Conservation (phyloP, 2,329 filamentous ascomycete genomes). For the Capronia americana region DNA sequence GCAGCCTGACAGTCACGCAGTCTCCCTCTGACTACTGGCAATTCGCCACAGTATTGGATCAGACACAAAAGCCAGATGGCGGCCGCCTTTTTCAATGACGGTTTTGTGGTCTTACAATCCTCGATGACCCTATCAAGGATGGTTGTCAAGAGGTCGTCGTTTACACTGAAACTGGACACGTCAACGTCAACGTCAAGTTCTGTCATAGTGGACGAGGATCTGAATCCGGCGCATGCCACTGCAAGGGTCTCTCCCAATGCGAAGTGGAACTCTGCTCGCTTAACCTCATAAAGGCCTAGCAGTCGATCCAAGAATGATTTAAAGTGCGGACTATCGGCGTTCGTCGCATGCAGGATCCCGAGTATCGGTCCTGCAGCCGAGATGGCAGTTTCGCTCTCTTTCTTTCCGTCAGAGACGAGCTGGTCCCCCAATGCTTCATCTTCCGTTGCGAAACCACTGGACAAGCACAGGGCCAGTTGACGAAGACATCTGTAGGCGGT, state of each 20-base stretch:
- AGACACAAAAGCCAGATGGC: conserved; percentile 94
- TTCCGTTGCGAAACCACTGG: conserved; percentile 39
- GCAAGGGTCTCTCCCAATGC: conserved; percentile 87
- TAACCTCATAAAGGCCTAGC: conserved; percentile 80
- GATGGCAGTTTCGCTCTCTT: conserved; percentile 82
- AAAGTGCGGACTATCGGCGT: conserved; percentile 44
- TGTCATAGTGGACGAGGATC: conserved; percentile 77
- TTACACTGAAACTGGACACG: conserved; percentile 47
- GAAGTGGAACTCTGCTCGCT: conserved; percentile 87
- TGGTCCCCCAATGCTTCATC: conserved; percentile 63
- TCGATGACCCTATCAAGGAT: conserved; percentile 75
- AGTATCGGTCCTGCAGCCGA: conserved; percentile 75
- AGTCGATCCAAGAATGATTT: conserved; percentile 68
- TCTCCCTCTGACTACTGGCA: conserved; percentile 70
- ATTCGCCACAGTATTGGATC: conserved; percentile 85
- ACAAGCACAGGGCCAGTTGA: conserved; percentile 65
- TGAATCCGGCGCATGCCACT: conserved; percentile 79
- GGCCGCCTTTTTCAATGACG: conserved; percentile 85
- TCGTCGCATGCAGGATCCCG: conserved; percentile 52
- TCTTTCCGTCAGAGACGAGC: conserved; percentile 72
- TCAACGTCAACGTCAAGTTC: conserved; percentile 74
- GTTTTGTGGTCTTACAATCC: conserved; percentile 84
- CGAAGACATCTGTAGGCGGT: conserved; percentile 64
- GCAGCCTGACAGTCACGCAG: conserved; percentile 81
- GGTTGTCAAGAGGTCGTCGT: conserved; percentile 53